These are phyloP conservation scores for Santalum album DNA, from an alignment of 164 flowering plant genomes.

Conservation along the genomic window DNA sequence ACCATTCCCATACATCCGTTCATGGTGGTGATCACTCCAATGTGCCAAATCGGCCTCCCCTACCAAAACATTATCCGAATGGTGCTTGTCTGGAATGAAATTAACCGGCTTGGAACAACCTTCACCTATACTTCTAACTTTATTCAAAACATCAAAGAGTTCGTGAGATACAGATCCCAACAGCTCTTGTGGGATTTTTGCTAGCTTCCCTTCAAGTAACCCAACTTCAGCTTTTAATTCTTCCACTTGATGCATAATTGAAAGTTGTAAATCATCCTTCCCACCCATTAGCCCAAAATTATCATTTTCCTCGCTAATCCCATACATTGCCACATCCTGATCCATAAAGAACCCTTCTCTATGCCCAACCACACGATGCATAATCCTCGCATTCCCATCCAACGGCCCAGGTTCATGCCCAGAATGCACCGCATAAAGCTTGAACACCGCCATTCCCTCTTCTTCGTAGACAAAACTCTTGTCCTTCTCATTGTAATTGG, in stretches of 20 bases:
- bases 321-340: constrained; percentile 52
- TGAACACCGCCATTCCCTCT: constrained; percentile 86
- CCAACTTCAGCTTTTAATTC: constrained; percentile 66
- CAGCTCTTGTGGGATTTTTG: constrained; percentile 46
- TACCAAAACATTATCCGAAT: constrained; percentile 61
- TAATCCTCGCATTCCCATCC: constrained; percentile 97
- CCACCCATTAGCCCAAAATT: constrained; percentile 48
- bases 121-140: constrained; percentile 57
- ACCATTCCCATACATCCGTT: constrained; percentile 55
- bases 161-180: constrained; percentile 65
- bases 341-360: constrained; percentile 67
- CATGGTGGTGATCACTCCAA: constrained; percentile 68
- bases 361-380: constrained; percentile 87
- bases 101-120: constrained; percentile 43
- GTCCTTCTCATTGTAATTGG: constrained; percentile 92
- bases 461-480: constrained; percentile 92
- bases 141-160: constrained; percentile 54
- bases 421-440: constrained; percentile 90
- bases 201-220: constrained; percentile 52
- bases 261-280: constrained; percentile 50
- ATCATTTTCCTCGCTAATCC: constrained; percentile 65
- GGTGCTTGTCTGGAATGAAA: constrained; percentile 44
- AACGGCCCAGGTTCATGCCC: constrained; percentile 96
- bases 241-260: constrained; percentile 69
- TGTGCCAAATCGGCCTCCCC: constrained; percentile 70